Evolutionary conservation across 495 filamentous ascomycete species (phyloP).

Genomic region (Lophium mytilinum): DNA sequence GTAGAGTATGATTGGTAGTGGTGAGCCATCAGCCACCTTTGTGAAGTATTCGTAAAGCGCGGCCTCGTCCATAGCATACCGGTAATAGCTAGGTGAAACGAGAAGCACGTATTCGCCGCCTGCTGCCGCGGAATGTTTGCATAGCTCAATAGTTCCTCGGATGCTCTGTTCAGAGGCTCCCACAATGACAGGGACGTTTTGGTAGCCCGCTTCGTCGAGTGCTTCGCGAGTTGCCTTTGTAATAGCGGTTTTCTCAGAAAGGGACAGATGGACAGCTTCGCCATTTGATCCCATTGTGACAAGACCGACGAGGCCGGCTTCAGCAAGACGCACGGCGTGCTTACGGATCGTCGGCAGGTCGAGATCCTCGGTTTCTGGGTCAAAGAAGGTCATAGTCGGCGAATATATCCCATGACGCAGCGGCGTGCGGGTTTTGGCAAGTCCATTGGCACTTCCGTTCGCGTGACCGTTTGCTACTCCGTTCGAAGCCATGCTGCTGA

Average conservation of each 20-base stretch:
- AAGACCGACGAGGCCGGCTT: slow-evolving; percentile 71
- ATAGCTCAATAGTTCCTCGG: slow-evolving; percentile 64
- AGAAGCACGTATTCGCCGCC: slow-evolving; percentile 74
- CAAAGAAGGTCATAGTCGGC: slow-evolving; percentile 87
- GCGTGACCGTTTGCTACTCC: slow-evolving; percentile 5
- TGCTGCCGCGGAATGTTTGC: slow-evolving; percentile 56
- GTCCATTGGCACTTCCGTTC: slow-evolving; percentile 8
- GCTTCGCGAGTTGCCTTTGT: slow-evolving; percentile 74
- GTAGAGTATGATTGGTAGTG: slow-evolving; percentile 75
- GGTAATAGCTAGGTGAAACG: slow-evolving; percentile 79
- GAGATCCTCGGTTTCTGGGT: slow-evolving; percentile 71
- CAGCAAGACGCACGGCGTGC: slow-evolving; percentile 72
- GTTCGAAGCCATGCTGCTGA: slow-evolving; percentile 16
- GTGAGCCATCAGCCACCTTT: slow-evolving; percentile 63
- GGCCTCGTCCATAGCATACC: slow-evolving; percentile 66
- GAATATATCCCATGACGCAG: slow-evolving; percentile 82
- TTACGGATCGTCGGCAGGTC: slow-evolving; percentile 70
- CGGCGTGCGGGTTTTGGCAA: slow-evolving; percentile 32
- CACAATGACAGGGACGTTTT: slow-evolving; percentile 67
- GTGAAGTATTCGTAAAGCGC: slow-evolving; percentile 71
- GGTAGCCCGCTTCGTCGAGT: slow-evolving; percentile 72
- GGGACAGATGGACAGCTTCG: slow-evolving; percentile 75
- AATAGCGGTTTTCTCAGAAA: slow-evolving; percentile 65
- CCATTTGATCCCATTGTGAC: slow-evolving; percentile 89
- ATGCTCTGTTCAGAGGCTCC: slow-evolving; percentile 74